A percentile compares a stretch with the other conserved stretches of the same genome.
Conservation (phyloP, 768 basidiomycete genomes). For the Suillus lakei region DNA sequence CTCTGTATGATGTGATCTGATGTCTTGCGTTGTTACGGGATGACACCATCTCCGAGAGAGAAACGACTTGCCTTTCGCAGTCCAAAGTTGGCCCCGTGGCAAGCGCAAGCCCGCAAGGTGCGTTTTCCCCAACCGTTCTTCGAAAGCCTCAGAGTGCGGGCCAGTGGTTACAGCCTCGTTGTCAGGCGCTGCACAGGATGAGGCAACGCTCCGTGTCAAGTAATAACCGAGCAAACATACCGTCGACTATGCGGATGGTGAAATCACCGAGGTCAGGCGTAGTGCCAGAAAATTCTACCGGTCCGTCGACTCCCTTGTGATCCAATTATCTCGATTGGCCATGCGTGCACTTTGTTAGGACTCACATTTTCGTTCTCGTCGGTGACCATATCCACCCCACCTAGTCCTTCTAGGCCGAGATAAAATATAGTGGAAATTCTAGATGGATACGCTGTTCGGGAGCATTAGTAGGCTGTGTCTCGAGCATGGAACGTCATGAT, state of each 20-base stretch:
- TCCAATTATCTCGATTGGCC: conserved; percentile 11
- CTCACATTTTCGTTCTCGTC: conserved; percentile 76
- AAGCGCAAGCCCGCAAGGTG: conserved; percentile 69
- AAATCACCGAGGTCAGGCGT: conserved; percentile 86
- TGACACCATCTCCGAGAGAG: background rate
- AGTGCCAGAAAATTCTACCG: conserved; percentile 71
- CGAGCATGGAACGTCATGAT: background rate
- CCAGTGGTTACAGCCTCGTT: conserved; percentile 63
- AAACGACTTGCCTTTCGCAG: conserved; percentile 72
- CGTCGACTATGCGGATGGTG: conserved; percentile 76
- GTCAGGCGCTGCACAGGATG: conserved; percentile 51
- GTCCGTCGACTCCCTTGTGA: conserved; percentile 72
- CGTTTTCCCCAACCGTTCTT: conserved; percentile 68
- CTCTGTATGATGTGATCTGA: conserved; percentile 68
- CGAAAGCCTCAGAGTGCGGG: conserved; percentile 59
- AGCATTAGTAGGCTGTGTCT: conserved; percentile 30
- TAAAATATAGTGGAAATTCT: conserved; percentile 86
- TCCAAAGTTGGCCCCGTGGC: conserved; percentile 73
- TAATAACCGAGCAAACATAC: conserved; percentile 41
- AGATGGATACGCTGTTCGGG: conserved; percentile 46
- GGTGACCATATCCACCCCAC: conserved; percentile 79
- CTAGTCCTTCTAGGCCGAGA: conserved; percentile 85
- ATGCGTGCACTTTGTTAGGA: conserved; percentile 11
- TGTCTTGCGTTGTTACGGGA: background rate
- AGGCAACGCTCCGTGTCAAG: conserved; percentile 11